These are phyloP conservation scores for Tetrahymena malaccensis DNA, from an alignment of 73 alveolate species.

Conservation along the genomic window DNA sequence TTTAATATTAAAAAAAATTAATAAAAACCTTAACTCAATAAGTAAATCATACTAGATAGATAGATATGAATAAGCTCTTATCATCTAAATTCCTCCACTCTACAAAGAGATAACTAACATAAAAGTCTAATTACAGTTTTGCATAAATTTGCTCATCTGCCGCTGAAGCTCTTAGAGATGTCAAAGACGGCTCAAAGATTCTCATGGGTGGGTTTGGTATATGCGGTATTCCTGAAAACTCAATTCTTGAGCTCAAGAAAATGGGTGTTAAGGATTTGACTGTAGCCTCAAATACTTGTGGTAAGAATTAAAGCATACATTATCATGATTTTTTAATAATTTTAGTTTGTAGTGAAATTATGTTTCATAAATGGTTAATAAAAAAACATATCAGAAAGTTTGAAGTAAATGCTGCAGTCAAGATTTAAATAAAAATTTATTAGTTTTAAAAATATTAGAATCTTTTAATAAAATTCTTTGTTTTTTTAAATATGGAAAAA, in stretches of 20 bases:
- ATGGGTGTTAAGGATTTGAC: conserved; percentile 48
- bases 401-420: neutral
- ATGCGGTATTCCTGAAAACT: conserved; percentile 65
- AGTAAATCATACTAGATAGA: neutral
- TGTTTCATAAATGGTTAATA: neutral
- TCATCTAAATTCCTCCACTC: neutral
- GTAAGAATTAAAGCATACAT: neutral
- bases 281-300: conserved; percentile 41
- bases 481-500: neutral
- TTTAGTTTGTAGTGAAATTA: neutral
- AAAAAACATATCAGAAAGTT: neutral
- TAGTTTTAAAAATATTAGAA: neutral
- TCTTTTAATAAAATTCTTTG: neutral
- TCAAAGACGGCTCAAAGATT: conserved; percentile 27
- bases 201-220: conserved; percentile 67
- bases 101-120: neutral
- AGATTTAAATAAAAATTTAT: neutral
- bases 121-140: neutral
- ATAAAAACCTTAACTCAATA: neutral
- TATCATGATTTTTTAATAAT: neutral
- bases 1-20: neutral
- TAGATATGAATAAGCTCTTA: neutral
- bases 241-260: conserved; percentile 34
- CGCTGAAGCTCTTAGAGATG: neutral
- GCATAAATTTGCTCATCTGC: neutral